Base-by-base conservation (phyloP, 2,329 filamentous ascomycete genomes). In the Tolypocladium sp. region DNA sequence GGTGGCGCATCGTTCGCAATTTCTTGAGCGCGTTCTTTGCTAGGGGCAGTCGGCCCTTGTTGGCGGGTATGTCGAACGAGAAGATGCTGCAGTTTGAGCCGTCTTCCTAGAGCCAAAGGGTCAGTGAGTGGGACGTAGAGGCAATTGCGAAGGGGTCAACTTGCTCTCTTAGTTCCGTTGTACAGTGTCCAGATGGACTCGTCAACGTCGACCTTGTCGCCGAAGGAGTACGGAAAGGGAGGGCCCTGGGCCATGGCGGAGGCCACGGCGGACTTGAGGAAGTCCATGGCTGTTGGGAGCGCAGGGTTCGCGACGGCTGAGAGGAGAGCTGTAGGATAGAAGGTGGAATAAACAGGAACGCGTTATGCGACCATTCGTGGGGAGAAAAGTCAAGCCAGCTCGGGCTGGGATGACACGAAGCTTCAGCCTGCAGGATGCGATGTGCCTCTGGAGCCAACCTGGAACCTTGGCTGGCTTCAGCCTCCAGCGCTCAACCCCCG, bases 171-270 rank as follows among this genome's bases (percentile, higher is more conserved):
- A 59, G 90, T 96, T 69, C 91, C 94, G 75, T 97, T 97, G 76
- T 94, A 88, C 60, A 99, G 78, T n/a, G 89, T 90, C 92, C 94
- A 99, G 68, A 97, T 92, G 33, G 93, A 96, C 70, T 94, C 87
- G 72, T 95, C 91, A 57, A 94, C 81, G 71, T 97, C 93, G 61
- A 97, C 89, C 72, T 89, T 86, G 74, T 99, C 94, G 68, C 92
- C 93, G 71, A 97, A 94, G 55, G 84, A 88, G 72, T 96, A 97
- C 5, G 92, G 92, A 70, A 97, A 96, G 7, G 92, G 88, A 57
- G 92, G 92, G 2, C 93, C 92, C 73, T 96, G 94, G 53, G 94
- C 91, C 69, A 99, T 97, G 66, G 92, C 93, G 62, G 94, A 97
- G 53, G 92, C 93, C 71, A 97, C 92, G 57, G 94, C 94, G 62